Conservation (phyloP, 2,329 filamentous ascomycete genomes). For the Xylaria hypoxylon region DNA sequence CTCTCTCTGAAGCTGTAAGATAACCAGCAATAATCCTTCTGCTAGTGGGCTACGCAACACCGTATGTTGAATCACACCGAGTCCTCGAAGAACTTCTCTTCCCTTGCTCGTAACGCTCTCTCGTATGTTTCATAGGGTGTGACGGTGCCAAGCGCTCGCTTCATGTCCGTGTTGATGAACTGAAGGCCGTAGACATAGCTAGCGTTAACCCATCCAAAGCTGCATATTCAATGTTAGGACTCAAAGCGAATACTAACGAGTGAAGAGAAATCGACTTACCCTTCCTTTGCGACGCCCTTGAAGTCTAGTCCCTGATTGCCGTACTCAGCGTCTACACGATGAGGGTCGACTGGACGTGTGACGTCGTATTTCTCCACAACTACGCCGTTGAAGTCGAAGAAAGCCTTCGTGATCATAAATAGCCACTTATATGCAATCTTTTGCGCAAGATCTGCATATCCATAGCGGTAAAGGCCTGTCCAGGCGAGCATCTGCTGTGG, state of each 20-base stretch:
- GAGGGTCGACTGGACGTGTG: slow-evolving; percentile 87
- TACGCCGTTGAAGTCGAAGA: slow-evolving; percentile 97
- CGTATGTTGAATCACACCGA: slow-evolving; percentile 32
- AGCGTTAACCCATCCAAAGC: slow-evolving; percentile 99
- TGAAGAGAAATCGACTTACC: slow-evolving; percentile 70
- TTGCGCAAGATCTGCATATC: slow-evolving; percentile 90
- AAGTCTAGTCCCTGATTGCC: slow-evolving; percentile 97
- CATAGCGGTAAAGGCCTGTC: slow-evolving; percentile 91
- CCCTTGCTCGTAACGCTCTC: slow-evolving; percentile 70
- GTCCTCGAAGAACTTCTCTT: slow-evolving; percentile 61
- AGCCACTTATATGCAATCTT: slow-evolving; percentile 95
- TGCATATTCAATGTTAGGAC: slow-evolving; percentile 53
- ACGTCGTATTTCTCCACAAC: slow-evolving; percentile 99
- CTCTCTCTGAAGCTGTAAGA: not conserved
- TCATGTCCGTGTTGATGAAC: slow-evolving; percentile 89
- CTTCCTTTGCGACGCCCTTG: slow-evolving; percentile 94
- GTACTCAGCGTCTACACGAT: slow-evolving; percentile 96
- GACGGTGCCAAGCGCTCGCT: slow-evolving; percentile 85
- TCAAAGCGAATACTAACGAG: not conserved
- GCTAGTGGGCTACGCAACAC: slow-evolving; percentile 1
- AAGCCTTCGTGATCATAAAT: slow-evolving; percentile 98
- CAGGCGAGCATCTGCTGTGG: slow-evolving; percentile 98
- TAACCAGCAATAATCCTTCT: not conserved
- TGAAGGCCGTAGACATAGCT: slow-evolving; percentile 95
- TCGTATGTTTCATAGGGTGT: slow-evolving; percentile 88